Percentiles rank a stretch among this genome's conserved stretches.
These are phyloP conservation scores for Ganoderma boninense DNA, from an alignment of 1,284 basidiomycete genomes.

Conservation along the genomic window DNA sequence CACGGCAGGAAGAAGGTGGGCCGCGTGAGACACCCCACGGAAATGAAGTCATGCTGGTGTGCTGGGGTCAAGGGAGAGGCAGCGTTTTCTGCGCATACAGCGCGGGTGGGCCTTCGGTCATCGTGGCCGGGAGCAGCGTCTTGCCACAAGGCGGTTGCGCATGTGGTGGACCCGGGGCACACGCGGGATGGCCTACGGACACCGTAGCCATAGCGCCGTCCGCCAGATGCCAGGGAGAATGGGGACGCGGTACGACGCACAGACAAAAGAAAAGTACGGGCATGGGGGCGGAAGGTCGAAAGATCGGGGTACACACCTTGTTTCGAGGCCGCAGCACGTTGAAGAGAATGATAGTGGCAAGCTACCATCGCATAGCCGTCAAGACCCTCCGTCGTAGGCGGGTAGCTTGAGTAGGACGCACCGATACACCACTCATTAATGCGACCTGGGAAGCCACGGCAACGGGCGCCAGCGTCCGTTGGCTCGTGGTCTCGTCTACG, in stretches of 20 bases:
- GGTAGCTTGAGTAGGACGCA: constrained; percentile 32
- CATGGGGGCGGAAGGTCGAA: not conserved
- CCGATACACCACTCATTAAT: constrained; percentile 48
- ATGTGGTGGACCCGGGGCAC: no score
- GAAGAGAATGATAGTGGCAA: constrained; percentile 65
- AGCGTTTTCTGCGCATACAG: not conserved
- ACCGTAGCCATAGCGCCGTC: no score
- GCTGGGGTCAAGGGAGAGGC: not conserved
- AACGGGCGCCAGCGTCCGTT: constrained; percentile 70
- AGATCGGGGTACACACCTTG: constrained; percentile 49
- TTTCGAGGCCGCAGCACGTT: constrained; percentile 73
- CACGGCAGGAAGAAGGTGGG: not conserved
- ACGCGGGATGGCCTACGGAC: no score
- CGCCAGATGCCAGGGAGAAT: no score
- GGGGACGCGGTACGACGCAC: no score
- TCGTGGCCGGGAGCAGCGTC: not conserved
- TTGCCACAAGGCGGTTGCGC: not conserved
- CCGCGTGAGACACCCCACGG: constrained; percentile 1
- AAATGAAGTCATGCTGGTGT: not conserved
- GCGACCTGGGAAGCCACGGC: constrained; percentile 87
- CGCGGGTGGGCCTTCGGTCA: no score
- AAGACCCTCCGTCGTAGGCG: not conserved
- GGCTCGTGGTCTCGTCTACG: constrained; percentile 41
- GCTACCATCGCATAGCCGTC: constrained; percentile 34
- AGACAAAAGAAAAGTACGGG: not conserved